Conservation (phyloP, 2,329 filamentous ascomycete genomes). For the Monilinia fructigena region DNA sequence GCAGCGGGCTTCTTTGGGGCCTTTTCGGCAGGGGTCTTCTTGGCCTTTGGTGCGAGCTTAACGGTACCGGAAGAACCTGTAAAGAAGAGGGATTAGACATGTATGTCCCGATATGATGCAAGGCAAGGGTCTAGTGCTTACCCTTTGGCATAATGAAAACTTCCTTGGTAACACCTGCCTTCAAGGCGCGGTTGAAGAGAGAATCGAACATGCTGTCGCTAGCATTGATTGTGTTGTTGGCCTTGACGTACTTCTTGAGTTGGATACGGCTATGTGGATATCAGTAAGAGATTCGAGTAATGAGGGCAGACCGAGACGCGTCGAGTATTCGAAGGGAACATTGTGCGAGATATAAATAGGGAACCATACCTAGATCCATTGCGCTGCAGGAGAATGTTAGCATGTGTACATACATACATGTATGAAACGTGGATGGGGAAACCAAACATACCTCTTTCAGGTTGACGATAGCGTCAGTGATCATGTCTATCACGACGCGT, state of each 20-base stretch:
- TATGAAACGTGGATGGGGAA: not conserved
- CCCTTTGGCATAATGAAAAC: slow-evolving; percentile 71
- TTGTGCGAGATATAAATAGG: slow-evolving; percentile 19
- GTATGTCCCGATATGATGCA: not conserved
- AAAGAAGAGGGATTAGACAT: slow-evolving; percentile 33
- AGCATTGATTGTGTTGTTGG: slow-evolving; percentile 65
- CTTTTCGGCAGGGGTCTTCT: slow-evolving; percentile 32
- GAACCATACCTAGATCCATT: slow-evolving; percentile 40
- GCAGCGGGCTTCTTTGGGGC: slow-evolving; percentile 39
- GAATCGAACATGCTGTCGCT: slow-evolving; percentile 59
- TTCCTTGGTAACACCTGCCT: slow-evolving; percentile 64
- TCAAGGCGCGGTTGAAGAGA: slow-evolving; percentile 69
- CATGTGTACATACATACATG: not conserved
- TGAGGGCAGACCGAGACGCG: slow-evolving; percentile 30
- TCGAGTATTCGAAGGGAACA: slow-evolving; percentile 23
- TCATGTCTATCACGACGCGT: slow-evolving; percentile 38
- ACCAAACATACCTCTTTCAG: slow-evolving; percentile 38
- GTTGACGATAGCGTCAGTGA: slow-evolving; percentile 40
- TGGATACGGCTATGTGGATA: slow-evolving; percentile 54
- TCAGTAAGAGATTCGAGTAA: slow-evolving; percentile 24
- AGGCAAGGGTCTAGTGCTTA: slow-evolving; percentile 45
- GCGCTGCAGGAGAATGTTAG: slow-evolving; percentile 34
- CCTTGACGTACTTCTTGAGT: slow-evolving; percentile 72
- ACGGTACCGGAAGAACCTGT: slow-evolving; percentile 67
- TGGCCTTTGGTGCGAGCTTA: slow-evolving; percentile 53